Base-by-base conservation (phyloP, 805 yeast genomes). In the Pichia cabralensis region DNA sequence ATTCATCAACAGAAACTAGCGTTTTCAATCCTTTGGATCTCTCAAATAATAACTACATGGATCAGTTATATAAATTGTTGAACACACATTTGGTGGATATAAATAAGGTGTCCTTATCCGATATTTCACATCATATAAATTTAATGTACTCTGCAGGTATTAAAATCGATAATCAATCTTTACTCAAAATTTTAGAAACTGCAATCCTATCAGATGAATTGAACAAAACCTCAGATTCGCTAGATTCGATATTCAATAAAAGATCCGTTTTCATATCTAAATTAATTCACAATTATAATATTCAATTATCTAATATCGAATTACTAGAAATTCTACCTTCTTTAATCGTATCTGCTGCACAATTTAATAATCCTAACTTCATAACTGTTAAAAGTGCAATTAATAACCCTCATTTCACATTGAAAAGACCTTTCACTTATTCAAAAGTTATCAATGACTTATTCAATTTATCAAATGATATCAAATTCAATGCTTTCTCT, bases 81-180 rank as follows among this genome's bases (percentile, higher is more conserved):
- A 31, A 35, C 13, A 21, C 31, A 9, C 60, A 56, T 39, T 25
- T 49, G 19, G 31, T 38, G 9, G 44, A 51, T 33, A 40, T 47
- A 3, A 18, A 26, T 4, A 18, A 29, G 7, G 45, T 38, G 21
- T 51, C 59, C 8, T 30, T 55, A 8, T 9, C 28, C 10, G 16
- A 12, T 1, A 22, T 56, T 8, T 42, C 49, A 20, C 17, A 42
- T 20, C 56, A 53, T 39, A 41, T 48, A n/a, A 35, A 44, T 23
- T 36, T 48, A n/a, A 55, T 52, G 51, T 52, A 48, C 36, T 48
- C 51, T 9, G 45, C 45, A 30, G 61, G 61, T 0, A 28, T 46
- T 9, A 44, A 48, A 5, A 35, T 57, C 12, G 39, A 50, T 4
- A 28, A 44, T 3, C 32, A 44, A 10, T 49, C 49, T 5, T 27